phyloP scores from a whole-genome alignment of 148 eudicot species.

The Vaccinium corymbosum region DNA sequence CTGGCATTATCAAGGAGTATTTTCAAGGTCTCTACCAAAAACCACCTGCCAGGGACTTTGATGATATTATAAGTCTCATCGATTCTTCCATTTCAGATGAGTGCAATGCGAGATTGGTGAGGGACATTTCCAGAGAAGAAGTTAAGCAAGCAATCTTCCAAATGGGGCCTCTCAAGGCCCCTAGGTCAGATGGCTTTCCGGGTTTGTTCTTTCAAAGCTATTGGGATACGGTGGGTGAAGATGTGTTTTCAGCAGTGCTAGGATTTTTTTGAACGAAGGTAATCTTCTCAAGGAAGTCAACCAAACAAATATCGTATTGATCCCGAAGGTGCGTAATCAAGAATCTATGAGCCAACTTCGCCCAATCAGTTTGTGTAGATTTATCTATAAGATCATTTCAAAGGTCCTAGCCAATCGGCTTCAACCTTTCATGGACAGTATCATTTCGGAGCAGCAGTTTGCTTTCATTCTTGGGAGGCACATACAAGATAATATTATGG shows the following conservation, averaged over 20 bases:
- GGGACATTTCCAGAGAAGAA: not conserved
- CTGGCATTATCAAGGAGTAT: not conserved
- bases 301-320: not conserved
- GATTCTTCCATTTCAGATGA: not conserved
- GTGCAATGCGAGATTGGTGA: not conserved
- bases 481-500: not conserved
- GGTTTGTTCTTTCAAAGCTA: not conserved
- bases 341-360: not conserved
- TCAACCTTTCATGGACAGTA: not conserved
- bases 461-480: not conserved
- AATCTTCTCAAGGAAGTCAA: not conserved
- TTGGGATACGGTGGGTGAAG: not conserved
- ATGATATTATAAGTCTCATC: not conserved
- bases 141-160: not conserved
- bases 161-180: not conserved
- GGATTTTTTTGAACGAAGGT: rapidly evolving
- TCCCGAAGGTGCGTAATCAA: not conserved
- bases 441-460: not conserved
- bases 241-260: not conserved
- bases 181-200: not conserved
- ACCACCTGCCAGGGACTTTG: not conserved
- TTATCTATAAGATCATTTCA: not conserved
- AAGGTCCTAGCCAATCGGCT: not conserved
- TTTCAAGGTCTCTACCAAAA: not conserved
- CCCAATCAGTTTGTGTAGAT: not conserved